phyloP scores from a whole-genome alignment of 192 early-diverging fungal species.

The Gonapodya sp. region DNA sequence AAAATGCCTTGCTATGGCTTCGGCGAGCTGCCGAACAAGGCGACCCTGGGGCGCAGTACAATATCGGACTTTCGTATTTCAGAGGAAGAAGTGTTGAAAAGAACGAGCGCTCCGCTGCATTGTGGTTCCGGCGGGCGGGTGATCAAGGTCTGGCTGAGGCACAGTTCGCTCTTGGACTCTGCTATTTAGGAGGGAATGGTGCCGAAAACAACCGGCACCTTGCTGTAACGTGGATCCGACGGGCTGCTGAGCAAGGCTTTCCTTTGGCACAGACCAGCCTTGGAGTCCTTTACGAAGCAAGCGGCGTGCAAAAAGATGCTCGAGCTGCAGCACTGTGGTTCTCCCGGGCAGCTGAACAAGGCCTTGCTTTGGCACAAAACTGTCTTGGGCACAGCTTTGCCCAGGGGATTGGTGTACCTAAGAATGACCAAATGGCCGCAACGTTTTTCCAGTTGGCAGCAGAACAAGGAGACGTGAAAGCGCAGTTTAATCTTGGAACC shows the following conservation, averaged over 20 bases:
- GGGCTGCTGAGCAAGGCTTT: no score
- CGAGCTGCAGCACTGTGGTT: no score
- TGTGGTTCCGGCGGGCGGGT: conserved; percentile 32
- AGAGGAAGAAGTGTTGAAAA: conserved; percentile 21
- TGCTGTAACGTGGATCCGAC: no score
- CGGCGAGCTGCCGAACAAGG: conserved; percentile 28
- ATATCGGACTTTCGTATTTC: no score
- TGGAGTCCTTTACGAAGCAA: no score
- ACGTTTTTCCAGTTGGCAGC: background rate
- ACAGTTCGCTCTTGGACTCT: conserved; percentile 40
- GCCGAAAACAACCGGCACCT: conserved; percentile 20
- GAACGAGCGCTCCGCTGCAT: conserved; percentile 24
- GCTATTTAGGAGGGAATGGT: conserved; percentile 45
- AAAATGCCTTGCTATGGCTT: conserved; percentile 34
- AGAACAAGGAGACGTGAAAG: background rate
- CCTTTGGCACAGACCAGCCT: no score
- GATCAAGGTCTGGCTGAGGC: conserved; percentile 37
- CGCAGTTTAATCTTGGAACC: conserved; percentile 24
- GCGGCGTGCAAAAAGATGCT: no score
- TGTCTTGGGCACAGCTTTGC: background rate
- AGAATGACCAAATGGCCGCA: background rate
- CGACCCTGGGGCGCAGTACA: no score
- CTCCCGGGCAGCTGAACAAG: conserved; percentile 28
- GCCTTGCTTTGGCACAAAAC: conserved; percentile 38
- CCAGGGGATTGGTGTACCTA: background rate